These are phyloP conservation scores for Nitzschia palea DNA, from an alignment of 108 stramenopile species.

Conservation along the genomic window DNA sequence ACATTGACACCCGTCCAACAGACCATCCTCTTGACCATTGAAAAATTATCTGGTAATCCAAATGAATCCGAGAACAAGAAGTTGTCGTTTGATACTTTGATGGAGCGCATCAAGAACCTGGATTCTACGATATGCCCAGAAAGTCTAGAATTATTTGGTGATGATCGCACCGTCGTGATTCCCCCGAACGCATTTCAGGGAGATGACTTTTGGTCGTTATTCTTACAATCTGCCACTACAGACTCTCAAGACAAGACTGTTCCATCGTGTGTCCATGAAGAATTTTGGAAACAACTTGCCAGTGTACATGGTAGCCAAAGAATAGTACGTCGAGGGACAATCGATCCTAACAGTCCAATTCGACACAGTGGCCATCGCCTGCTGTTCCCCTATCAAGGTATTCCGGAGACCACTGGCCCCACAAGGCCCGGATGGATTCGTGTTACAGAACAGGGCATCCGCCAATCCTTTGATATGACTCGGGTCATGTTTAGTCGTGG, in stretches of 20 bases:
- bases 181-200: conserved; percentile 51
- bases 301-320: conserved; percentile 38
- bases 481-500: conserved; percentile 95
- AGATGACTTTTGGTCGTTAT: background rate
- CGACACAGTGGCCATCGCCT: conserved; percentile 78
- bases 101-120: conserved; percentile 26
- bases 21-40: background rate
- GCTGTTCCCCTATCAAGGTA: conserved; percentile 50
- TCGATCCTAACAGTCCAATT: conserved; percentile 71
- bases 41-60: background rate
- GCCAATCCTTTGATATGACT: conserved; percentile 89
- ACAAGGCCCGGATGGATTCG: conserved; percentile 81
- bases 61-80: background rate
- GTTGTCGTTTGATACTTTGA: background rate
- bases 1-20: conserved; percentile 12
- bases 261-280: background rate
- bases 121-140: conserved; percentile 31
- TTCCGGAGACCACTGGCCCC: conserved; percentile 33
- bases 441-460: conserved; percentile 91
- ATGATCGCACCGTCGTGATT: conserved; percentile 76
- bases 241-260: background rate
- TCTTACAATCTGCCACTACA: conserved; percentile 9
- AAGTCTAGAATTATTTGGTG: conserved; percentile 71
- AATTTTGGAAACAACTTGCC: conserved; percentile 59
- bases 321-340: conserved; percentile 70